These are phyloP conservation scores for Verticillium albo-atrum DNA, from an alignment of 2,329 filamentous ascomycete genomes.

Conservation along the genomic window DNA sequence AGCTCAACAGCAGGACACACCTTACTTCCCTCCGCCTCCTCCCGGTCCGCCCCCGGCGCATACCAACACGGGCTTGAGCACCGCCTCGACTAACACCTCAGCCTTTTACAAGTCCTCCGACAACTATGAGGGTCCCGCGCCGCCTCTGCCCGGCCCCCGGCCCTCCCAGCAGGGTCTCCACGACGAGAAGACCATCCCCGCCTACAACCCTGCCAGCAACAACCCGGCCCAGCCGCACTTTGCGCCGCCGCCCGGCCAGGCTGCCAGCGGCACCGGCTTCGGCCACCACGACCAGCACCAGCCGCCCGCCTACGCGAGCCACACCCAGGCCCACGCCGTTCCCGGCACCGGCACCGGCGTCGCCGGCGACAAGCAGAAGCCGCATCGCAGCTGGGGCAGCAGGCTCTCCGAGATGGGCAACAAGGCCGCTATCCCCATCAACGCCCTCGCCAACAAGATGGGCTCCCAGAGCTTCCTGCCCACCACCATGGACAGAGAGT, in stretches of 20 bases:
- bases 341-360: neutral
- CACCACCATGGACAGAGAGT: slow-evolving; percentile 80
- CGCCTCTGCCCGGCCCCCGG: slow-evolving; percentile 1
- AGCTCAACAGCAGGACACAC: neutral
- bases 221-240: slow-evolving; percentile 8
- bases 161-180: neutral
- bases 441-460: slow-evolving; percentile 75
- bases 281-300: neutral
- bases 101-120: slow-evolving; percentile 1
- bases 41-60: slow-evolving; percentile 7
- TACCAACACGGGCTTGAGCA: slow-evolving; percentile 4
- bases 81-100: neutral
- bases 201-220: slow-evolving; percentile 11
- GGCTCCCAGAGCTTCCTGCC: slow-evolving; percentile 85
- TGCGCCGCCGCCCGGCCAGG: slow-evolving; percentile 2
- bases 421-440: slow-evolving; percentile 67
- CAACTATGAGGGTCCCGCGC: neutral
- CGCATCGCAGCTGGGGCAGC: slow-evolving; percentile 9
- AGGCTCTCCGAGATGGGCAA: slow-evolving; percentile 23
- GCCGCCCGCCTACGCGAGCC: neutral
- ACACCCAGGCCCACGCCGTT: neutral
- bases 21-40: slow-evolving; percentile 2
- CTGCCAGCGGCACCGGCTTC: neutral
- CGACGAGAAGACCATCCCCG: slow-evolving; percentile 2
- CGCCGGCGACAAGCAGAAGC: neutral